Conservation (phyloP, 768 basidiomycete genomes). For the Termitomyces sp. region DNA sequence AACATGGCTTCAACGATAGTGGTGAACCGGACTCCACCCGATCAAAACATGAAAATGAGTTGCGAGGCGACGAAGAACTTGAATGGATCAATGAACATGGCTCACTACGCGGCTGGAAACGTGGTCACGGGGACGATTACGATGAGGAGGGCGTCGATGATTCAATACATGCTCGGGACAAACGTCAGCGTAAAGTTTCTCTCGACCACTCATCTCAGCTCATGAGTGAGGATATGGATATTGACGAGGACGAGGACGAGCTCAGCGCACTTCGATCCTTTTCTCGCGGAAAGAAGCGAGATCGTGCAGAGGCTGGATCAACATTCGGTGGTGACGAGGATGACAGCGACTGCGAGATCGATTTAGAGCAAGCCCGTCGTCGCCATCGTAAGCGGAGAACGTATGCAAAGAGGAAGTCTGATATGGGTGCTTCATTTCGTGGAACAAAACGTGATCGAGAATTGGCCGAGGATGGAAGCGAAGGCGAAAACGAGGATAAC, state of each 20-base stretch:
- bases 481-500: constrained; percentile 30
- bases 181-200: constrained; percentile 52
- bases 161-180: constrained; percentile 37
- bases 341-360: constrained; percentile 30
- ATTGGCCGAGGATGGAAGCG: constrained; percentile 38
- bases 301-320: constrained; percentile 67
- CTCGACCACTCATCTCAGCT: constrained; percentile 30
- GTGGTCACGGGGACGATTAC: constrained; percentile 40
- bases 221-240: constrained; percentile 38
- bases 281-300: constrained; percentile 66
- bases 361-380: constrained; percentile 35
- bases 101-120: constrained; percentile 43
- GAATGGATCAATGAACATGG: constrained; percentile 26
- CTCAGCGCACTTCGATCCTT: constrained; percentile 29
- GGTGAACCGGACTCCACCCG: constrained; percentile 41
- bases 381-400: constrained; percentile 54
- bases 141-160: constrained; percentile 32
- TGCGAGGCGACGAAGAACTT: constrained; percentile 43
- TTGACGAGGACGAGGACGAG: constrained; percentile 42
- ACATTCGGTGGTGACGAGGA: constrained; percentile 58
- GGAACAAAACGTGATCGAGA: constrained; percentile 69
- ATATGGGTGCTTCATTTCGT: constrained; percentile 29
- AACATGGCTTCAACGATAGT: constrained; percentile 34
- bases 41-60: constrained; percentile 41
- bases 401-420: constrained; percentile 47